Conservation (phyloP, 73 alveolate species). For the Tetrahymena thermophila region DNA sequence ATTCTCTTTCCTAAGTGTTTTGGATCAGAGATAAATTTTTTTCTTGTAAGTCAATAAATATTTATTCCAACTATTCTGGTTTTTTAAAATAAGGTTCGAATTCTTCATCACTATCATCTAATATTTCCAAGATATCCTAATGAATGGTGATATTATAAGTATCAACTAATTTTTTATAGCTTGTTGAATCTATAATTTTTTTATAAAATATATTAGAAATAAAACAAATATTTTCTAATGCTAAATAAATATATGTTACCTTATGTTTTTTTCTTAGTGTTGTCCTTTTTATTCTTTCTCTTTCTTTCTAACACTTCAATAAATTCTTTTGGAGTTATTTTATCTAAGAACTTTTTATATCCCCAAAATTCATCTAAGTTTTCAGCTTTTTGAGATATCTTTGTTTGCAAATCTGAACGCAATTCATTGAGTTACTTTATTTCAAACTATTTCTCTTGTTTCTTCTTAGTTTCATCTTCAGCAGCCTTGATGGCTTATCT, state of each 20-base stretch:
- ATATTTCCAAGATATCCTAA: slow-evolving; percentile 2
- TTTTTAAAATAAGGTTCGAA: slow-evolving; percentile 30
- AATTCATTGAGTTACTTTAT: slow-evolving; percentile 6
- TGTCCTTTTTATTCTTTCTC: not conserved
- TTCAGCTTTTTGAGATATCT: slow-evolving; percentile 10
- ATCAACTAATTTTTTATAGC: not conserved
- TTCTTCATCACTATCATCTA: slow-evolving; percentile 39
- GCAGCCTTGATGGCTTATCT: slow-evolving; percentile 36
- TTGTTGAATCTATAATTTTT: not conserved
- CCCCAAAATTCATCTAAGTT: slow-evolving; percentile 17
- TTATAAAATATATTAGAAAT: not conserved
- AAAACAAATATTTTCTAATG: not conserved
- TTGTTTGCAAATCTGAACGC: slow-evolving; percentile 16
- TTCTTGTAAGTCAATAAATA: slow-evolving; percentile 16
- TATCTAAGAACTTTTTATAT: slow-evolving; percentile 23
- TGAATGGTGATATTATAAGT: not conserved
- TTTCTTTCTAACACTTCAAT: not conserved
- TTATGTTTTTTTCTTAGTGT: not conserved
- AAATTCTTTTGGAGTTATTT: slow-evolving; percentile 26
- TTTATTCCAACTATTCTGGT: slow-evolving; percentile 14
- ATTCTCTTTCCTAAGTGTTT: slow-evolving; percentile 31
- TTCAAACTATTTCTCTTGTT: slow-evolving; percentile 19
- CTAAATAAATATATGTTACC: not conserved
- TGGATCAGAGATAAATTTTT: slow-evolving; percentile 28
- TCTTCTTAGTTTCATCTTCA: slow-evolving; percentile 25